A percentile compares a stretch with the other conserved stretches of the same genome.
These are phyloP conservation scores for Epichloe bromicola DNA, from an alignment of 2,329 filamentous ascomycete genomes.

Conservation along the genomic window DNA sequence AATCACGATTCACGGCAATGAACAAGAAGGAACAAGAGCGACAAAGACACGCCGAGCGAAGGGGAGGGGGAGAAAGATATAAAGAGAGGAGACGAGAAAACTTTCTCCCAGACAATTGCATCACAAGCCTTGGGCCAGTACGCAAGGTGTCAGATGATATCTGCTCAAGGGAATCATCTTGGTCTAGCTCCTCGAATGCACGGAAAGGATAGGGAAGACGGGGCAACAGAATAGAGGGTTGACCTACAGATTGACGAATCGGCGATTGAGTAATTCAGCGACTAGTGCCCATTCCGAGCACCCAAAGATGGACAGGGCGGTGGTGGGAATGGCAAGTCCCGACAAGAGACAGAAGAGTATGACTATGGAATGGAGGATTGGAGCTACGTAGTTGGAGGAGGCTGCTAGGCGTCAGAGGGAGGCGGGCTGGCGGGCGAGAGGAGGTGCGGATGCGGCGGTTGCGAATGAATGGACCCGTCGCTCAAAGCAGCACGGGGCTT, in stretches of 20 bases:
- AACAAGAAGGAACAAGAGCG: background rate
- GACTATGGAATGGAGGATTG: background rate
- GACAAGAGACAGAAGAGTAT: background rate
- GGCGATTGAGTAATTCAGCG: background rate
- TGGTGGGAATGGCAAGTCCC: background rate
- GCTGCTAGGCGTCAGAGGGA: background rate
- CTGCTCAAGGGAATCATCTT: background rate
- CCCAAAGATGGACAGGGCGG: background rate
- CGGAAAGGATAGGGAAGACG: background rate
- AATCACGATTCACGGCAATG: background rate
- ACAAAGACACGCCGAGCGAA: background rate
- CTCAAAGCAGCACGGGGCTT: too few relatives aligned
- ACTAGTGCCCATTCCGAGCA: background rate
- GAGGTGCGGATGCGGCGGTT: too few relatives aligned
- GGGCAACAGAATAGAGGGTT: background rate
- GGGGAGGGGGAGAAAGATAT: background rate
- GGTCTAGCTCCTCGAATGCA: background rate
- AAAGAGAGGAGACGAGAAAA: background rate
- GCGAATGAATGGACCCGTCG: too few relatives aligned
- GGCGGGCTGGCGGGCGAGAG: too few relatives aligned
- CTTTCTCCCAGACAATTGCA: background rate
- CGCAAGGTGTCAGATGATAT: background rate
- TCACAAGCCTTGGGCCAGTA: background rate
- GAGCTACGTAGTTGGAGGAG: background rate
- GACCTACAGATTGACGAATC: background rate